Evolutionary conservation across 495 filamentous ascomycete species (phyloP).

Genomic region (Lasiosphaeria hispida): DNA sequence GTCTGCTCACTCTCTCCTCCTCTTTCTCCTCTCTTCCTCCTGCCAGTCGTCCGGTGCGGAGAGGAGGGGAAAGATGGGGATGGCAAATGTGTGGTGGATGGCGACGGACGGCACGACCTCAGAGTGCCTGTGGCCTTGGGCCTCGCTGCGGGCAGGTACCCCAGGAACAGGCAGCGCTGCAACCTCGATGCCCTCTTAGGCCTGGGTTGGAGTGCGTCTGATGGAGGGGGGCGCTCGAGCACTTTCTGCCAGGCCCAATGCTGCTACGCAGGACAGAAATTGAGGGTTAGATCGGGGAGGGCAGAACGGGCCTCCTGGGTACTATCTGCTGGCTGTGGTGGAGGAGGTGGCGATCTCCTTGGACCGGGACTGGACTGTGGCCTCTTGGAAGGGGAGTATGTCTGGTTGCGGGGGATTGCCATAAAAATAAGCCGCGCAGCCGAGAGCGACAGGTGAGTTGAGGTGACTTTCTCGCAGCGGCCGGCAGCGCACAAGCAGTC

Average conservation of each 20-base stretch:
- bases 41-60: conserved; percentile 13
- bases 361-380: not conserved
- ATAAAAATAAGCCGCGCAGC: conserved; percentile 16
- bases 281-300: conserved; percentile 19
- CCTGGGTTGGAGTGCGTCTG: conserved; percentile 13
- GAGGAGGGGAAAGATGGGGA: conserved; percentile 9
- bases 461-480: conserved; percentile 3
- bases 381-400: conserved; percentile 13
- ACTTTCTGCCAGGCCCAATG: conserved; percentile 3
- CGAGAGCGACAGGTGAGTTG: not conserved
- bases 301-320: not conserved
- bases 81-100: conserved; percentile 2
- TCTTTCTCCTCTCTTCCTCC: conserved; percentile 16
- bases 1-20: conserved; percentile 18
- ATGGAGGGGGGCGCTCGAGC: conserved; percentile 14
- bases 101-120: conserved; percentile 9
- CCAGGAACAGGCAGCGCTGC: conserved; percentile 9
- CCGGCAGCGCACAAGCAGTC: not conserved
- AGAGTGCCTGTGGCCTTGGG: conserved; percentile 3
- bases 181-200: conserved; percentile 8
- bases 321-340: not conserved
- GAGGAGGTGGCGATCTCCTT: conserved; percentile 15
- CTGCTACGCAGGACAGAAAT: conserved; percentile 12
- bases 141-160: conserved; percentile 9
- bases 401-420: conserved; percentile 1